These are phyloP conservation scores for Paramyrothecium roridum DNA, from an alignment of 2,329 filamentous ascomycete genomes.

Conservation along the genomic window DNA sequence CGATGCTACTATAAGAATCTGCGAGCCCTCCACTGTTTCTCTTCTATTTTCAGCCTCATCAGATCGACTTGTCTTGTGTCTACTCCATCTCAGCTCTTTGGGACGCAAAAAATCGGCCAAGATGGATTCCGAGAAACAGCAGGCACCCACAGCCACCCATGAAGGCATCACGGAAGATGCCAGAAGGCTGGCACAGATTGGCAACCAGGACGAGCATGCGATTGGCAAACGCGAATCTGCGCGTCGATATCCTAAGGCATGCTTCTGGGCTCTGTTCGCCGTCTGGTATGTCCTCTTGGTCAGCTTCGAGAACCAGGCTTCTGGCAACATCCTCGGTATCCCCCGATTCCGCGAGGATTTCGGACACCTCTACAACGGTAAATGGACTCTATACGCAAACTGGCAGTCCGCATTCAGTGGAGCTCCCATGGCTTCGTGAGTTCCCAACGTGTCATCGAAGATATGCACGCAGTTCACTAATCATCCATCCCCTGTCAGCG, in stretches of 20 bases:
- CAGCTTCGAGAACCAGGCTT: slow-evolving; percentile 37
- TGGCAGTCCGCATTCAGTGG: slow-evolving; percentile 43
- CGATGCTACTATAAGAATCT: too few relatives aligned
- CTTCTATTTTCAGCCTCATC: too few relatives aligned
- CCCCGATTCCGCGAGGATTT: slow-evolving; percentile 43
- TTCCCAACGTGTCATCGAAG: not conserved
- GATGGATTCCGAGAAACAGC: too few relatives aligned
- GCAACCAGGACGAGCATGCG: slow-evolving; percentile 23
- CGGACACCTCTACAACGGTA: slow-evolving; percentile 28
- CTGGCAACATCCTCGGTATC: slow-evolving; percentile 36
- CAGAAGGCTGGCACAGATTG: slow-evolving; percentile 12
- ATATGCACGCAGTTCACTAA: not conserved
- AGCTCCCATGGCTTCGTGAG: slow-evolving; percentile 34
- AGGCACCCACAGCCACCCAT: too few relatives aligned
- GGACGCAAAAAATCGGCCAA: too few relatives aligned
- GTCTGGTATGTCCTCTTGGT: slow-evolving; percentile 36
- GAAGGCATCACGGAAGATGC: too few relatives aligned
- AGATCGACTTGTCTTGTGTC: too few relatives aligned
- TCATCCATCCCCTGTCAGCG: too few relatives aligned
- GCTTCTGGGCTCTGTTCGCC: slow-evolving; percentile 33
- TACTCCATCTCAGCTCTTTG: too few relatives aligned
- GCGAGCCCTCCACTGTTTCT: too few relatives aligned
- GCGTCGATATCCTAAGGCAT: slow-evolving; percentile 18
- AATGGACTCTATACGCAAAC: slow-evolving; percentile 35
- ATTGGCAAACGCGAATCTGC: slow-evolving; percentile 16